Evolutionary conservation across 495 filamentous ascomycete genomes (phyloP).

Genomic region (Penicillium cataractarum): DNA sequence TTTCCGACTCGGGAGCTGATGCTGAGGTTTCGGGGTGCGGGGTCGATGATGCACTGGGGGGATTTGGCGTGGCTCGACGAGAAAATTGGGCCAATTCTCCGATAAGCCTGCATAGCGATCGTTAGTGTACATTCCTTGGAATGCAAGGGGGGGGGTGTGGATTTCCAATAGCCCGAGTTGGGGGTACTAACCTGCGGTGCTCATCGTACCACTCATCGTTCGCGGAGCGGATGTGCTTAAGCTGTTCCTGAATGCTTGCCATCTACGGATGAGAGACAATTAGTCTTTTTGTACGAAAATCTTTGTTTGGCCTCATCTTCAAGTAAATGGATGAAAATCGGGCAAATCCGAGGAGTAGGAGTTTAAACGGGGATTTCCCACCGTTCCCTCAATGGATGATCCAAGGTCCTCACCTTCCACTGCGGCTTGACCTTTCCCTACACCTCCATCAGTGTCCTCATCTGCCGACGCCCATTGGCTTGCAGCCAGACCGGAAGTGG

Average conservation of each 20-base stretch:
- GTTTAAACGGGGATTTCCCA: constrained; percentile 51
- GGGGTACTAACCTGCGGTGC: constrained; percentile 43
- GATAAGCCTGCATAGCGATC: constrained; percentile 38
- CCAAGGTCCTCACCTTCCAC: constrained; percentile 58
- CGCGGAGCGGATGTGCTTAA: constrained; percentile 51
- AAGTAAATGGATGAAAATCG: constrained; percentile 41
- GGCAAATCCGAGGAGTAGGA: constrained; percentile 40
- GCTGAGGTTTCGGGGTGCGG: constrained; percentile 32
- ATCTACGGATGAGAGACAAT: constrained; percentile 39
- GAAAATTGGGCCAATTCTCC: constrained; percentile 47
- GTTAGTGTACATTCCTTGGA: constrained; percentile 2
- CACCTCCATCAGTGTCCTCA: constrained; percentile 34
- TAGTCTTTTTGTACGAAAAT: constrained; percentile 27
- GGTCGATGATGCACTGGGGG: constrained; percentile 39
- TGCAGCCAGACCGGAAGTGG: constrained; percentile 35
- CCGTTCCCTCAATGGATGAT: constrained; percentile 58
- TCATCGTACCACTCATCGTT: constrained; percentile 53
- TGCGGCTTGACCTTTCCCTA: constrained; percentile 43
- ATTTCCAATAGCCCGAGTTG: neutral
- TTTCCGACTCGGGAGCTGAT: constrained; percentile 28
- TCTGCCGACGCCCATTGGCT: constrained; percentile 49
- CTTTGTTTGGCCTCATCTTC: constrained; percentile 25
- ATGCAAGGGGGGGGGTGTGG: constrained; percentile 2
- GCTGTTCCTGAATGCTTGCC: constrained; percentile 56
- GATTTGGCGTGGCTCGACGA: constrained; percentile 38